Base-by-base conservation (phyloP, 2,329 filamentous ascomycete genomes). In the Cytospora leucostoma region DNA sequence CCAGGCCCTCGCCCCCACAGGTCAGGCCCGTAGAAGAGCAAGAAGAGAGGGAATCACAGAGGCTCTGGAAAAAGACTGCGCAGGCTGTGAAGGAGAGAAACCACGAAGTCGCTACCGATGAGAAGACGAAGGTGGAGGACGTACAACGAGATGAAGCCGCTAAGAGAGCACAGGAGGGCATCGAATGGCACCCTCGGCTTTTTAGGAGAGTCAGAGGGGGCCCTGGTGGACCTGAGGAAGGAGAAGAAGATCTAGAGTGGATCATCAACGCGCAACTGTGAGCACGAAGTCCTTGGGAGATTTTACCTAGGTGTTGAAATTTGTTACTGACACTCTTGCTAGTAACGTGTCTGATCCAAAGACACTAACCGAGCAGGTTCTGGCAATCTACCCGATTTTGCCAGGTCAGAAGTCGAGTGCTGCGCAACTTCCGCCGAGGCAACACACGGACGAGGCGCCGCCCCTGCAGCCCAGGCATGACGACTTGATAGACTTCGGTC, bases 61-160 rank as follows among this genome's bases (percentile, higher is more conserved):
- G 82, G 67, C 80, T 99, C 53, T 99, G 95, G 95, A 78, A 87
- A 37, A 88, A 87, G 56, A 96, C 93, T 0, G 90, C 89, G 10
- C 83, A 88, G 68, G 95, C 94, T 0, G 88, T 99, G 66, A 90
- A 89, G 72, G 88, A 90, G 56, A 87, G 88, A 64, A 93, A 99
- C 70, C 95, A 99, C 71, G 90, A 92, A 69, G 77, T 89, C 10
- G 95, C 95, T 4, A 99, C 95, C 0, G 91, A 95, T 67, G 94
- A 97, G 73, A 99, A 99, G 80, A 93, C 91, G n/a, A 91, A 90
- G 74, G 92, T 99, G 64, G 95, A 99, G 74, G 94, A 98, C 71
- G 88, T 85, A 72, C 95, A 99, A 76, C 85, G 95, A 71, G 89
- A 93, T 67, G 94, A 97, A 72, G 93, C 95, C 2, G 89, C 93